Base-by-base conservation (phyloP, 2,329 filamentous ascomycete genomes). In the Botrytis cinerea region DNA sequence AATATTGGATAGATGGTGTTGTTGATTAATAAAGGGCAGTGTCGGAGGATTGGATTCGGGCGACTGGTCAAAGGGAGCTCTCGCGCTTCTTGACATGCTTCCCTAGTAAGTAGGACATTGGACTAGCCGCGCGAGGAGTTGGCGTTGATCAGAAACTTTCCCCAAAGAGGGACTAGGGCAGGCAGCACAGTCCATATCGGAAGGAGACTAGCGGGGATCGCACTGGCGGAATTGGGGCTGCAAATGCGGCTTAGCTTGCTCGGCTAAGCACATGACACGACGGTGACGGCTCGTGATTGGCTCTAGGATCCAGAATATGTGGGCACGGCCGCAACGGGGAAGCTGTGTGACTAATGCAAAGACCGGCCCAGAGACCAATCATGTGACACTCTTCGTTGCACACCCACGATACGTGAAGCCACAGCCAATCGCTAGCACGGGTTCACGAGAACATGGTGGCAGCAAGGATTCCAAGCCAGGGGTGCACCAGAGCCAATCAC, bases 11-110 rank as follows among this genome's bases (percentile, higher is more conserved):
- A 59, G 54, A 70, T 51, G 46, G 14, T 46, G 68, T 46, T 70
- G 67, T 45, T 54, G 25, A 71, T 43, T 48, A 43, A 38, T 38
- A 18, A 51, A 67, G 25, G 68, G 12, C 7, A 40, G 25, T 9
- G 60, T 63, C 18, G 64, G 54, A 63, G 22, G 32, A 72, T 45
- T 14, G 59, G 35, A 51, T 8, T 68, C 46, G 48, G 64, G 25
- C n/a, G 64, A 18, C n/a, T 63, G 46, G 43, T 62, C 60, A 64
- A 63, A 62, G 69, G 69, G 25, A 71, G 69, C 69, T 71, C 57
- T 63, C 48, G 59, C 69, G 38, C 46, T 62, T 62, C 28, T 48
- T 25, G 14, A 38, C 64, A 38, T 54, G 64, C 46, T 67, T 54
- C 54, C 32, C 48, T 51, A 51, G 48, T 51, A 25, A 4, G 22